phyloP scores from a whole-genome alignment of 371 early-diverging fungal species.

The Lichtheimia hyalospora region DNA sequence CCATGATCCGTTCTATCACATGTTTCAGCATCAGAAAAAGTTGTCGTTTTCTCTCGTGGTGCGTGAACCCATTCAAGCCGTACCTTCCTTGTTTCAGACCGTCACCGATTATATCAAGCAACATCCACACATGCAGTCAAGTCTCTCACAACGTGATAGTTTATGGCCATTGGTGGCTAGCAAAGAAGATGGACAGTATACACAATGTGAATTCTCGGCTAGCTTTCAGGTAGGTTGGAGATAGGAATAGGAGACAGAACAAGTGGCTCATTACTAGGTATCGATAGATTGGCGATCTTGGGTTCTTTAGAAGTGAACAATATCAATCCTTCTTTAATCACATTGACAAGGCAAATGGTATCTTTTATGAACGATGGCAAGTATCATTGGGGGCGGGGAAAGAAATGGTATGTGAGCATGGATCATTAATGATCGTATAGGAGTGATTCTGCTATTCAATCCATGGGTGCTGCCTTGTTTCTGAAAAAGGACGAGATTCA shows the following conservation, averaged over 20 bases:
- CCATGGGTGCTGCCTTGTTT: conserved; percentile 34
- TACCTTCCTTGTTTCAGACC: conserved; percentile 77
- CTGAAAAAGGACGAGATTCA: conserved; percentile 38
- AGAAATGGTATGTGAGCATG: too few species aligned
- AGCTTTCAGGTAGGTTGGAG: conserved; percentile 39
- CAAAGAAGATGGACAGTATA: conserved; percentile 41
- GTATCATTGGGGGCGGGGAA: too few species aligned
- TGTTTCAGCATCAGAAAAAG: conserved; percentile 35
- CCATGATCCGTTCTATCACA: conserved; percentile 32
- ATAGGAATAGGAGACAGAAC: not conserved
- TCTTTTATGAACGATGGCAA: conserved; percentile 88
- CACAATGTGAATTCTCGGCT: conserved; percentile 81
- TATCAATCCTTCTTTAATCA: conserved; percentile 79
- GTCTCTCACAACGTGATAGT: too few species aligned
- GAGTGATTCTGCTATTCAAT: conserved; percentile 46
- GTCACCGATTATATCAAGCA: conserved; percentile 51
- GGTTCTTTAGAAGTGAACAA: conserved; percentile 41
- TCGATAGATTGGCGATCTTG: conserved; percentile 32
- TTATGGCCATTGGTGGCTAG: not conserved
- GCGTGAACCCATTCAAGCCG: conserved; percentile 55
- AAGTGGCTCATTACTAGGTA: too few species aligned
- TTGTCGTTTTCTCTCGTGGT: conserved; percentile 74
- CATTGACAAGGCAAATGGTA: conserved; percentile 80
- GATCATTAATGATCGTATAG: too few species aligned
- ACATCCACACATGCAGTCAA: conserved; percentile 24